Conservation (phyloP, 352 stramenopile genomes). For the Pseudoperonospora humuli region DNA sequence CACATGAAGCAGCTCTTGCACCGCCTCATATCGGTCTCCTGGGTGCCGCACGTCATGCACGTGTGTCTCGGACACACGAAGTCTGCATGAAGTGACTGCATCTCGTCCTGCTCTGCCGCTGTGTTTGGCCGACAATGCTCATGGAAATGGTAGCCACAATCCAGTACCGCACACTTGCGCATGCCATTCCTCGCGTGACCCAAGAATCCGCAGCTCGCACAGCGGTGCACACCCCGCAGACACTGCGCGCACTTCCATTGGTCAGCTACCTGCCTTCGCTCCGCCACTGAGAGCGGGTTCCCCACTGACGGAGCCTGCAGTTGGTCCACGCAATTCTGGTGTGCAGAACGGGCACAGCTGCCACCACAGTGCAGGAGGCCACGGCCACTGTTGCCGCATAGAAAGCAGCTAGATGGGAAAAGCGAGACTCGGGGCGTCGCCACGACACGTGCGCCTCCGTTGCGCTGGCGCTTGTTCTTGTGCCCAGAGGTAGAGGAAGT, state of each 20-base stretch:
- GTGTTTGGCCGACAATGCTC: conserved; percentile 23
- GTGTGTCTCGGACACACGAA: conserved; percentile 58
- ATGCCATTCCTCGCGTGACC: conserved; percentile 49
- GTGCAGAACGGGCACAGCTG: conserved; percentile 49
- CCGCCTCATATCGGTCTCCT: conserved; percentile 42
- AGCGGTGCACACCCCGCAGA: conserved; percentile 43
- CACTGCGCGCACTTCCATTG: conserved; percentile 67
- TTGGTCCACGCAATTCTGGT: conserved; percentile 53
- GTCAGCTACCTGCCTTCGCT: conserved; percentile 28
- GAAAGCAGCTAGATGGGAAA: conserved; percentile 47
- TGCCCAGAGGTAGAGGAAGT: background rate
- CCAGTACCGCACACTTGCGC: conserved; percentile 33
- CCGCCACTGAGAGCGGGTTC: conserved; percentile 9
- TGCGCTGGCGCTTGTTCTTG: conserved; percentile 25
- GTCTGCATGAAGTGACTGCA: conserved; percentile 6
- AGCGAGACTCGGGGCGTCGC: conserved; percentile 25
- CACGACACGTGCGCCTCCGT: background rate
- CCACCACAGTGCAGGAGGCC: conserved; percentile 50
- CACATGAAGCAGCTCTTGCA: conserved; percentile 56
- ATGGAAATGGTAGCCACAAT: conserved; percentile 65
- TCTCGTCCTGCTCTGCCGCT: background rate
- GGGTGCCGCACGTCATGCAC: conserved; percentile 34
- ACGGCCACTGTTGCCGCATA: conserved; percentile 45
- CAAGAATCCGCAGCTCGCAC: conserved; percentile 62
- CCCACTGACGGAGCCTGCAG: conserved; percentile 24